Percentiles rank a stretch among this genome's conserved stretches.
Conservation (phyloP, 2,329 filamentous ascomycete species). For the Fusarium robinianum region DNA sequence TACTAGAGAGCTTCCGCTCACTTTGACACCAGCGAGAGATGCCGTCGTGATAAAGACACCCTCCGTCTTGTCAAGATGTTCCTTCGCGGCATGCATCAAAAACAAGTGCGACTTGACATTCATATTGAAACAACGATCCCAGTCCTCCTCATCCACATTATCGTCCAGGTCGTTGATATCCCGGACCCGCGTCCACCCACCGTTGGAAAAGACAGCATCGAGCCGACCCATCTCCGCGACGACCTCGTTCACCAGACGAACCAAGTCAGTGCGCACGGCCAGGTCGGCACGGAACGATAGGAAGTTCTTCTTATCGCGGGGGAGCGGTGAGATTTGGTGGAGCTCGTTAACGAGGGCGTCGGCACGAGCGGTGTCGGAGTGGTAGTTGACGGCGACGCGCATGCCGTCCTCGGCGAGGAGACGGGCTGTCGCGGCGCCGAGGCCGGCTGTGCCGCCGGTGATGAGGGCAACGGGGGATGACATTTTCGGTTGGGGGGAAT, state of each 20-base stretch:
- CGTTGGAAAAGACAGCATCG: constrained; percentile 80
- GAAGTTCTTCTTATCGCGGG: constrained; percentile 38
- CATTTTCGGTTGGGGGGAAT: no score
- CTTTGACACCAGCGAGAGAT: constrained; percentile 65
- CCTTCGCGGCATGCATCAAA: constrained; percentile 59
- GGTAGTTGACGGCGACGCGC: constrained; percentile 76
- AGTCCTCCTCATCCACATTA: constrained; percentile 60
- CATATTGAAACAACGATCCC: constrained; percentile 63
- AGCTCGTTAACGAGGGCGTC: constrained; percentile 61
- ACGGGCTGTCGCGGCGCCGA: constrained; percentile 69
- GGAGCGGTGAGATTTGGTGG: constrained; percentile 48
- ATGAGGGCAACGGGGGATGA: constrained; percentile 50
- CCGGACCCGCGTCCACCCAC: constrained; percentile 57
- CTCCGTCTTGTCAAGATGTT: constrained; percentile 58
- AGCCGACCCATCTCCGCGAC: constrained; percentile 63
- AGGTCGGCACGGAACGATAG: constrained; percentile 69
- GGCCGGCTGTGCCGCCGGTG: constrained; percentile 63
- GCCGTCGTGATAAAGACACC: constrained; percentile 68
- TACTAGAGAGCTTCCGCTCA: constrained; percentile 64
- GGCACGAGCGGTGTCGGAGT: constrained; percentile 63
- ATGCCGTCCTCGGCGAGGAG: constrained; percentile 71
- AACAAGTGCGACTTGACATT: constrained; percentile 67
- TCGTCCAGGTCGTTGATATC: constrained; percentile 55
- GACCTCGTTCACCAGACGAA: constrained; percentile 61
- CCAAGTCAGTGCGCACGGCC: constrained; percentile 61